Conservation (phyloP, 1,284 basidiomycete species). For the Puccinia novopanici region DNA sequence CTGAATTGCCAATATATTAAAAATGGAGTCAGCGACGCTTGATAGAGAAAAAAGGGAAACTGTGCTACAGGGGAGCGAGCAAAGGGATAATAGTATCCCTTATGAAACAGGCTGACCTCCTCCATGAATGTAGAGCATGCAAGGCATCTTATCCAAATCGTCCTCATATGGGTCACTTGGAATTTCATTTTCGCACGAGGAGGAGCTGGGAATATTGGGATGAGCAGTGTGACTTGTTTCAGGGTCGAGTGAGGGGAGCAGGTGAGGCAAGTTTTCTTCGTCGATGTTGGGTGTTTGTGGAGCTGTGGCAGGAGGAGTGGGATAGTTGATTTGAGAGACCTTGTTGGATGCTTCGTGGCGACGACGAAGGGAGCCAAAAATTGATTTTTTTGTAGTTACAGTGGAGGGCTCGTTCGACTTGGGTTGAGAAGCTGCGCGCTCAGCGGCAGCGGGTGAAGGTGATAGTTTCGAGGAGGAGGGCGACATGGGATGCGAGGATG, state of each 20-base stretch:
- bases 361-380: slow-evolving; percentile 23
- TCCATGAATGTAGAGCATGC: slow-evolving; percentile 50
- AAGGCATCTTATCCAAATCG: slow-evolving; percentile 48
- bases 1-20: slow-evolving; percentile 9
- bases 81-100: too few relatives aligned
- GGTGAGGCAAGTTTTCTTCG: slow-evolving; percentile 9
- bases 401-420: slow-evolving; percentile 52
- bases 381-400: neutral
- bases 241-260: neutral
- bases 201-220: neutral
- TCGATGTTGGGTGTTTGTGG: neutral
- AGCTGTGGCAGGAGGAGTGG: neutral
- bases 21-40: neutral
- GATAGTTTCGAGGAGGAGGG: neutral
- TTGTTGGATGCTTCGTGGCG: neutral
- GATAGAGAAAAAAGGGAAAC: neutral
- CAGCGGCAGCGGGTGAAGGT: neutral
- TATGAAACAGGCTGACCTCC: slow-evolving; percentile 30
- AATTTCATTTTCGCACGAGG: slow-evolving; percentile 11
- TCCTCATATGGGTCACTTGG: slow-evolving; percentile 36
- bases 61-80: too few relatives aligned
- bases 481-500: slow-evolving; percentile 13
- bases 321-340: neutral
- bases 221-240: neutral
- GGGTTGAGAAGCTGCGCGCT: slow-evolving; percentile 9